Evolutionary conservation across 768 basidiomycete species (phyloP).

Genomic region (Ramaria sp.): DNA sequence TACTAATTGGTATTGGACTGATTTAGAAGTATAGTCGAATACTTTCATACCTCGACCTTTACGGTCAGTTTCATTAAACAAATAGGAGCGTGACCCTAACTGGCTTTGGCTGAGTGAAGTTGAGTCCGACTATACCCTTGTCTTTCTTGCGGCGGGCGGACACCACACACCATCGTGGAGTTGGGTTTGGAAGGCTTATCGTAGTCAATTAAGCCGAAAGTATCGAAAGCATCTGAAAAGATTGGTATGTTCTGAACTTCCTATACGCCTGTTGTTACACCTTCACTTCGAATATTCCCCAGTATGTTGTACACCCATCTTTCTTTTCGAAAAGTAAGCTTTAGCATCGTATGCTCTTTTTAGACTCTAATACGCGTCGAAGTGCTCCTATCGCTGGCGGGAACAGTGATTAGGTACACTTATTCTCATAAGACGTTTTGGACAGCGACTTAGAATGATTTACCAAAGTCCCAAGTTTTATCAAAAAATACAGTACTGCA

Average conservation of each 20-base stretch:
- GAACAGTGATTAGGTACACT: constrained; percentile 72
- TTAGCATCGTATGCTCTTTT: constrained; percentile 4
- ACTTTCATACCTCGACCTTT: constrained; percentile 68
- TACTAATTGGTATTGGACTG: background rate
- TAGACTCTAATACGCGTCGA: constrained; percentile 2
- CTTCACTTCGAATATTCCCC: background rate
- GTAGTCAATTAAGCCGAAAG: constrained; percentile 58
- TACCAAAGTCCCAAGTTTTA: constrained; percentile 73
- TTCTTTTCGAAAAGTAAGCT: constrained; percentile 77
- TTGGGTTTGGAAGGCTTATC: constrained; percentile 88
- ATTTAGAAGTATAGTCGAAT: constrained; percentile 41
- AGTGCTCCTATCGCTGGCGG: constrained; percentile 87
- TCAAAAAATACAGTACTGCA: constrained; percentile 67
- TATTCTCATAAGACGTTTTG: background rate
- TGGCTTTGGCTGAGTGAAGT: constrained; percentile 31
- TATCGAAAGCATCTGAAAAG: constrained; percentile 85
- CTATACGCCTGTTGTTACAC: background rate
- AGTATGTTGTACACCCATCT: constrained; percentile 83
- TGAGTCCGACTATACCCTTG: constrained; percentile 80
- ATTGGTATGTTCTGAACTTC: constrained; percentile 39
- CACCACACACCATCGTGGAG: constrained; percentile 71
- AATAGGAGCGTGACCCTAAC: background rate
- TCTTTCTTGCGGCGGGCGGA: constrained; percentile 78
- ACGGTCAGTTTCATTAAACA: constrained; percentile 37
- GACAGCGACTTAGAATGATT: constrained; percentile 5